Base-by-base conservation (phyloP, 352 stramenopile species). In the Elongisporangium senticosum region DNA sequence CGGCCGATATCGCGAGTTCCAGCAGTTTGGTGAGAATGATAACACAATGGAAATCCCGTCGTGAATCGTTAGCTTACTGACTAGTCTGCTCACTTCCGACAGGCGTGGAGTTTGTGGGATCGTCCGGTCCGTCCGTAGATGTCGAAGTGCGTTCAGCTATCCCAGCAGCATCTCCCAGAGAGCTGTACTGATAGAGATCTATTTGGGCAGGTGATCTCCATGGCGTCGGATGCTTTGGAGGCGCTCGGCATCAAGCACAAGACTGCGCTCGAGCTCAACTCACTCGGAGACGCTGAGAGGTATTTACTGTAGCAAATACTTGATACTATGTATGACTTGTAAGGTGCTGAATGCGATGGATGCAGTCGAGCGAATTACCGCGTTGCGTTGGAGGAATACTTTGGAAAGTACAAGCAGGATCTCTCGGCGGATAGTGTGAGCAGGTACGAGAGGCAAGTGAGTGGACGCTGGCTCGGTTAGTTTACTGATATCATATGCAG, bases 1-100 rank as follows among this genome's bases (percentile, higher is more conserved):
- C 15, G 87, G 87, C 4, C 85, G 87, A 7, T 96, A 94, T 57
- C 77, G 87, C 14, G 87, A 96, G 56, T 96, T 96, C 55, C 83
- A 94, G 63, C 87, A 96, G 51, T 96, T 96, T 67, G 87, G 81
- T 90, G 57, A 39, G 68, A 26, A 55, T n/a, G n/a, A n/a, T n/a
- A n/a, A 17, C 33, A 1, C 19, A 14, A 60, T 17, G 2, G 11
- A 19, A 8, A 37, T 5, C 23, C 40, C 47, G 23, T 66, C 7
- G 8, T 21, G 26, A 14, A 40, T n/a, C 24, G 43, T 23, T n/a
- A 23, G 11, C 17, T 0, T 14, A 50, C 43, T 54, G 40, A 64
- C 63, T 59, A 19, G 11, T 54, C 4, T 66, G 20, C 19, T 10
- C 55, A 2, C n/a, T 55, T 26, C 19, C 43, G 11, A 14, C 43